Evolutionary conservation across 805 yeast species (phyloP), one percentile per base, ranked within the genome.

Genomic region (Ogataea pilisensis): DNA sequence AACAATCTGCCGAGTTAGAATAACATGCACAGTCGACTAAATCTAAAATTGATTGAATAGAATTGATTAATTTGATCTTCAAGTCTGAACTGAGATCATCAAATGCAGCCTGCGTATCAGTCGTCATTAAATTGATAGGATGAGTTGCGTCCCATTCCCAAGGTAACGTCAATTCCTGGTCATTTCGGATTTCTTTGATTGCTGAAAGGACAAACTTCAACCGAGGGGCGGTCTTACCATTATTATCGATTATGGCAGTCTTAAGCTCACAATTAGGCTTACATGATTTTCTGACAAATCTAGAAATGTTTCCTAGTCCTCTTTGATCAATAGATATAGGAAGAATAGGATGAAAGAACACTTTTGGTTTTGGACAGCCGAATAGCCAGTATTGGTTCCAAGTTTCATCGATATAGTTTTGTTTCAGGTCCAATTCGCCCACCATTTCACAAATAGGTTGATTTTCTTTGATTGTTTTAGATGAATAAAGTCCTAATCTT

Each of bases 81-180:
- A 77, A 79, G 1, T 67, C 63, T 32, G 77, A 78, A 6, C 67
- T 51, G 21, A 83, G 63, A 19, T 72, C 72, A 36, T 82, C 88
- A 56, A 81, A 76, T 27, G 31, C 19, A 14, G 53, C 62, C 48
- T 65, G 59, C n/a, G 73, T 66, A 20, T 65, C 60, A 12, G 46
- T 40, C 20, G 74, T 67, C 40, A 84, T 63, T 48, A 72, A 70
- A 39, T 68, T 64, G 29, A 88, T 84, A 2, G 97, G 95, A 57
- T 89, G 96, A 14, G 66, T 48, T 3, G 63, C 57, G 55, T 89
- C 95, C 95, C 96, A 91, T 44, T 82, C 86, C 98, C 98, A 91
- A 2, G 80, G 76, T 8, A 88, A 61, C 0, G 90, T 73, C 17
- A 91, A 62, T 55, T 90, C 97, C 30, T 80, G 76, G n/a, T 79